Evolutionary conservation across 495 filamentous ascomycete species (phyloP), one percentile per base, ranked within the genome.

Genomic region (Aspergillus biplanus): DNA sequence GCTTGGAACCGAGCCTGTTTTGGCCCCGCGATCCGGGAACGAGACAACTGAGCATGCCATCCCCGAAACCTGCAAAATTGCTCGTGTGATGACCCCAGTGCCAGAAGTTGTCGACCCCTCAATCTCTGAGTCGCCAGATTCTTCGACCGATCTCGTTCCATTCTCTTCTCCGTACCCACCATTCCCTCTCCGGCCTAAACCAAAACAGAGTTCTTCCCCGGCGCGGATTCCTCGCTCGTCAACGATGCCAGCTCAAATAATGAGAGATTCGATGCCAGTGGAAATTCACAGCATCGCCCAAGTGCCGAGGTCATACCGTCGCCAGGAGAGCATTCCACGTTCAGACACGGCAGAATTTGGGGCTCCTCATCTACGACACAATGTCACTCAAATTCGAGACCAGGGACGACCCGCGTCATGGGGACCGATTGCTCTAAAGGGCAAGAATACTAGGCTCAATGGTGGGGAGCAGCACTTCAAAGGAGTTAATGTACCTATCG

Each of bases 401-500:
- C 61, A 49, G 35, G n/a, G 42, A 31, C 69, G 74, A 7, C 69
- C 77, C 11, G 52, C 68, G 5, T 75, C 75, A 33, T 68, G 74
- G 56, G 72, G 67, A 13, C 71, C 73, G 3, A 61, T 55, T 18
- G 64, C 67, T n/a, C 67, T 66, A 9, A 66, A 63, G 52, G 48
- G 31, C 47, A 18, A 57, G 42, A 44, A 56, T 35, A 0, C 34
- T 47, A 34, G 60, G 21, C 16, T 46, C 16, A 49, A 52, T 33
- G 35, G 46, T 44, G 39, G 34, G 15, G 63, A 61, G 12, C 46
- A 34, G 18, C 50, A 49, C n/a, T 39, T 39, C 16, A 65, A 60
- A 15, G 59, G 59, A 32, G 32, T 52, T 7, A 35, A 33, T 46
- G 31, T 61, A 6, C 46, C 62, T 57, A 65, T 61, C 21, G 65